These are phyloP conservation scores for Aspergillus melleus DNA, from an alignment of 2,329 filamentous ascomycete genomes.

Conservation along the genomic window DNA sequence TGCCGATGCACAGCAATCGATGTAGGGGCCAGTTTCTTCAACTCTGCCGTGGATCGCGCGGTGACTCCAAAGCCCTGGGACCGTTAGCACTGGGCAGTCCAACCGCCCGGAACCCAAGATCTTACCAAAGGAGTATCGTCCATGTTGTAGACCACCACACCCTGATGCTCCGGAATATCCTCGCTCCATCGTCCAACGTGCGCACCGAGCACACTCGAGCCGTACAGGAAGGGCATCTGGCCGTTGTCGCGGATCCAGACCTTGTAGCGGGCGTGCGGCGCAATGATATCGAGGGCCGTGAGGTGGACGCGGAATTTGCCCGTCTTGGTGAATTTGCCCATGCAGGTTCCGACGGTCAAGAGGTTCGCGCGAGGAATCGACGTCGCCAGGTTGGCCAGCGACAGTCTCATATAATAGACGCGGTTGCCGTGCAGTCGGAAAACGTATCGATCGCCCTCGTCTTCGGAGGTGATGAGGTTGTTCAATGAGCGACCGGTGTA, in stretches of 20 bases:
- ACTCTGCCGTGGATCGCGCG: slow-evolving; percentile 81
- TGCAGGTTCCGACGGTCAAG: slow-evolving; percentile 82
- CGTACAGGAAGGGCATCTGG: slow-evolving; percentile 96
- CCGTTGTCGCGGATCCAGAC: slow-evolving; percentile 96
- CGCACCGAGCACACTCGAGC: slow-evolving; percentile 81
- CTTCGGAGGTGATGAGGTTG: slow-evolving; percentile 73
- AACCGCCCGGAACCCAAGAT: not conserved
- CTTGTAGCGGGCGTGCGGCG: slow-evolving; percentile 91
- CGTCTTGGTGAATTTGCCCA: slow-evolving; percentile 84
- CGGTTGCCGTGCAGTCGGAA: slow-evolving; percentile 80
- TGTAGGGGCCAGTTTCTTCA: slow-evolving; percentile 82
- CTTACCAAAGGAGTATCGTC: slow-evolving; percentile 71
- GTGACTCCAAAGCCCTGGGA: slow-evolving; percentile 83
- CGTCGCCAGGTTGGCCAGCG: slow-evolving; percentile 86
- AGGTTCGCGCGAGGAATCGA: slow-evolving; percentile 79
- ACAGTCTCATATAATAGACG: slow-evolving; percentile 89
- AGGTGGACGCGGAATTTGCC: slow-evolving; percentile 95
- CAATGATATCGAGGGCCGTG: slow-evolving; percentile 84
- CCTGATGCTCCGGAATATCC: slow-evolving; percentile 90
- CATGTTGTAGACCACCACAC: slow-evolving; percentile 87
- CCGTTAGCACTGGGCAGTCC: slow-evolving; percentile 20
- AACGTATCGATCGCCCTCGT: slow-evolving; percentile 74
- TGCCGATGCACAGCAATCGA: slow-evolving; percentile 87
- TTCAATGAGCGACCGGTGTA: slow-evolving; percentile 88
- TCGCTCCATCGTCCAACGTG: slow-evolving; percentile 83